A percentile compares a stretch with the other conserved stretches of the same genome.
Conservation (phyloP, 306 rosid genomes). For the Prunus dulcis region DNA sequence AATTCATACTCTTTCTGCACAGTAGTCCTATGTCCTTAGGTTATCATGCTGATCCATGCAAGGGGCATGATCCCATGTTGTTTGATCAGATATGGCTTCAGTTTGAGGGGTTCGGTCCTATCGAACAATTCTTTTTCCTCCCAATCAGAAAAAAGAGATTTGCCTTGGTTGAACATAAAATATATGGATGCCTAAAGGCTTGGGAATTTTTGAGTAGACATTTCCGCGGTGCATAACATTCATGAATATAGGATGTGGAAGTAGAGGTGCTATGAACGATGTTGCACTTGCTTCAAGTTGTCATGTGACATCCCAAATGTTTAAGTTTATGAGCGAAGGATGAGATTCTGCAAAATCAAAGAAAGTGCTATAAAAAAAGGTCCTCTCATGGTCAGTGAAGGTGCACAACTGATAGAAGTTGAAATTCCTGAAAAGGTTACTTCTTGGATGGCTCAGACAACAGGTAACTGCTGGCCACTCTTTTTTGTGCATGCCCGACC, state of each 20-base stretch:
- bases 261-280: constrained; percentile 64
- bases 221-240: constrained; percentile 62
- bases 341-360: constrained; percentile 70
- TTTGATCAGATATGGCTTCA: constrained; percentile 55
- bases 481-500: constrained; percentile 47
- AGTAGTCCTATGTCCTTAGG: background rate
- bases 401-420: constrained; percentile 63
- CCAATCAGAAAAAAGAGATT: constrained; percentile 48
- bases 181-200: constrained; percentile 68
- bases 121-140: constrained; percentile 55
- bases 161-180: constrained; percentile 62
- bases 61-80: background rate
- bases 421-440: constrained; percentile 78
- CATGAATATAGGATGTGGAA: constrained; percentile 77
- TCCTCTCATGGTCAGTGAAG: constrained; percentile 57
- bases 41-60: background rate
- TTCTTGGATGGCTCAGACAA: constrained; percentile 66
- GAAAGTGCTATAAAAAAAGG: constrained; percentile 54
- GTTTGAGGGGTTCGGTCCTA: constrained; percentile 76
- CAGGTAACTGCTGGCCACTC: constrained; percentile 39
- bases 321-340: constrained; percentile 77
- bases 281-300: constrained; percentile 70
- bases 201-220: constrained; percentile 49
- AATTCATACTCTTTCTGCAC: background rate
- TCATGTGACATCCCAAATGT: constrained; percentile 62